phyloP scores from a whole-genome alignment of 208 protist species.

The Porcisia hertigi region DNA sequence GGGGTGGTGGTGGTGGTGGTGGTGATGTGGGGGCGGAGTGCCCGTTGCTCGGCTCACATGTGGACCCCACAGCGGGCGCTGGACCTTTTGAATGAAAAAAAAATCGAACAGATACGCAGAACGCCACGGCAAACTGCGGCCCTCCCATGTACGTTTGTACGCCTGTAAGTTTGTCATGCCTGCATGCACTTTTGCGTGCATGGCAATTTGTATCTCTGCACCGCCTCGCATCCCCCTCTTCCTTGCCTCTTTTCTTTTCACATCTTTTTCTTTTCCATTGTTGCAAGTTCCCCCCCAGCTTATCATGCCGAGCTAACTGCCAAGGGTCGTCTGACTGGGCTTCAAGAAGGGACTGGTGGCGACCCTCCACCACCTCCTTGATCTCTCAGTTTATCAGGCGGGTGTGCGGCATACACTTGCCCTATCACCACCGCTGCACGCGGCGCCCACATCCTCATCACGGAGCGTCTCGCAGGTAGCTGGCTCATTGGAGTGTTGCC shows the following conservation, averaged over 20 bases:
- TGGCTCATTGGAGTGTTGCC: no score
- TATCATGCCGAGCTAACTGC: no score
- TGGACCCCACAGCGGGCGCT: not conserved
- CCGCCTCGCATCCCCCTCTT: no score
- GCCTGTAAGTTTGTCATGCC: slow-evolving; percentile 1
- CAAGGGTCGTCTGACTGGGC: no score
- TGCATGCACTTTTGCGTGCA: not conserved
- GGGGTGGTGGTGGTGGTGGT: not conserved
- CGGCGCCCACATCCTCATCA: slow-evolving; percentile 55
- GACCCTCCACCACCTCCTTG: not conserved
- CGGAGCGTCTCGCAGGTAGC: not conserved
- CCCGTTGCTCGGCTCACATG: not conserved
- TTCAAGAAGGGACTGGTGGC: no score
- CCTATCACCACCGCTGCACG: slow-evolving; percentile 41
- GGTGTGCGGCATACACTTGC: slow-evolving; percentile 45
- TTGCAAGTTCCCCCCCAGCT: no score
- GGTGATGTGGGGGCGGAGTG: not conserved
- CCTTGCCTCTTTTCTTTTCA: no score
- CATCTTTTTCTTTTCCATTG: no score
- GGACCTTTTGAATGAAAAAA: no score
- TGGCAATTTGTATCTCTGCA: not conserved
- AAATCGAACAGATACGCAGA: no score
- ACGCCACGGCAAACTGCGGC: not conserved
- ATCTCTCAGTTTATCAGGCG: slow-evolving; percentile 44
- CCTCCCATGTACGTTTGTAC: not conserved